phyloP scores from a whole-genome alignment of 2,329 filamentous ascomycete genomes.

The Parascedosporium putredinis region DNA sequence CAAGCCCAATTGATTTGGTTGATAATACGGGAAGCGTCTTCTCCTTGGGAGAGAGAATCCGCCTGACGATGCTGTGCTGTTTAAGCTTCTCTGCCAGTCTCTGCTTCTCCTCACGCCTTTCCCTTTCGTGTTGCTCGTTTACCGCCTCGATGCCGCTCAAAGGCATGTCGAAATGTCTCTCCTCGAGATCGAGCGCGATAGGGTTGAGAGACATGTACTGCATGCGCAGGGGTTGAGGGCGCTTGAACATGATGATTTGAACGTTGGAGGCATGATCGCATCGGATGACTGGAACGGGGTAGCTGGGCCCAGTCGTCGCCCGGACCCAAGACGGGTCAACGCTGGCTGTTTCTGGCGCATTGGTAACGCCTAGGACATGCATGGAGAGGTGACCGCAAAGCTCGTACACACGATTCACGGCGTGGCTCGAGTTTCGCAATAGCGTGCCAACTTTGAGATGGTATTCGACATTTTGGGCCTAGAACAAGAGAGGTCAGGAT shows the following conservation, averaged over 20 bases:
- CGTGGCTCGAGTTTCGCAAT: constrained; percentile 71
- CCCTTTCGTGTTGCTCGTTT: constrained; percentile 55
- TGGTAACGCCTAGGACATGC: constrained; percentile 77
- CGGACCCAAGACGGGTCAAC: constrained; percentile 63
- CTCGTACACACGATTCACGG: constrained; percentile 69
- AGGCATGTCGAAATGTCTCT: constrained; percentile 40
- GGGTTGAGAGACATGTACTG: constrained; percentile 90
- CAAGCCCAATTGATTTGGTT: constrained; percentile 94
- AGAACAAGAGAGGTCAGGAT: constrained; percentile 12
- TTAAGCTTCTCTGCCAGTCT: constrained; percentile 77
- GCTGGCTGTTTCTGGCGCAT: constrained; percentile 40
- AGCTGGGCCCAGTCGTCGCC: constrained; percentile 41
- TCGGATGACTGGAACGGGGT: constrained; percentile 57
- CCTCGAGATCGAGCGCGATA: constrained; percentile 75
- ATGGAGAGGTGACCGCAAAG: constrained; percentile 75
- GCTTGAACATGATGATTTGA: constrained; percentile 81
- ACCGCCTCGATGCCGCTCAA: constrained; percentile 53
- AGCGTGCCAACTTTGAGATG: constrained; percentile 76
- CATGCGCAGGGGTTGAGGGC: constrained; percentile 79
- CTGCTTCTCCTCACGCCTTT: constrained; percentile 47
- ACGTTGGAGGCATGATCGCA: constrained; percentile 64
- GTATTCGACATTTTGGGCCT: constrained; percentile 75
- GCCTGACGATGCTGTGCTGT: constrained; percentile 73
- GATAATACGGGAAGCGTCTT: constrained; percentile 69
- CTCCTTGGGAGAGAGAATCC: constrained; percentile 71